Conservation (phyloP, 148 eudicot genomes). For the Polygonum aviculare region DNA sequence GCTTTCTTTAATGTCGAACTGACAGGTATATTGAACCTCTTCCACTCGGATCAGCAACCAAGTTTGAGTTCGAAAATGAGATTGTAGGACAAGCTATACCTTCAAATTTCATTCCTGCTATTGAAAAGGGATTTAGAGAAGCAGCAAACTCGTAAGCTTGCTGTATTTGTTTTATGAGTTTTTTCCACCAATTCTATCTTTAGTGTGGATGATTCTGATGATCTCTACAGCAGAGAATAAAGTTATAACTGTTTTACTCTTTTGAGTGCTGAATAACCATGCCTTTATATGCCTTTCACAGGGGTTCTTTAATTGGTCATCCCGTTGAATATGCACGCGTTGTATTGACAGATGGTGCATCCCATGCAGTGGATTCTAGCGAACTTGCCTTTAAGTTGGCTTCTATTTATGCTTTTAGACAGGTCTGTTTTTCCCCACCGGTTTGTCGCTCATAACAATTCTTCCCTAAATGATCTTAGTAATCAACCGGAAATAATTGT, state of each 20-base stretch:
- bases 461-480: neutral
- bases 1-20: conserved; percentile 9
- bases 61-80: conserved; percentile 89
- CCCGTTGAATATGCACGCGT: conserved; percentile 85
- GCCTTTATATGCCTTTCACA: conserved; percentile 18
- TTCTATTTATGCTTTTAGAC: conserved; percentile 93
- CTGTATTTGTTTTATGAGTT: neutral
- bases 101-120: conserved; percentile 82
- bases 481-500: neutral
- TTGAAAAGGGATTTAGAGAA: conserved; percentile 95
- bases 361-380: conserved; percentile 98
- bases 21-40: conserved; percentile 83
- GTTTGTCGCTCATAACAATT: neutral
- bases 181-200: neutral
- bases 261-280: neutral
- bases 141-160: conserved; percentile 91
- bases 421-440: conserved; percentile 37
- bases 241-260: conserved; percentile 5
- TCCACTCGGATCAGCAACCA: conserved; percentile 62
- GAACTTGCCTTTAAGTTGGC: conserved; percentile 98
- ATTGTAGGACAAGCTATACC: conserved; percentile 94
- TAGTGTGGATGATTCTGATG: neutral
- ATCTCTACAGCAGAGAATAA: neutral
- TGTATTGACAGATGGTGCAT: conserved; percentile 84
- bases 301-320: conserved; percentile 93